A percentile compares a stretch with the other conserved stretches of the same genome.
Conservation (phyloP, 1,139 yeast species). For the Pichia kudriavzevii region DNA sequence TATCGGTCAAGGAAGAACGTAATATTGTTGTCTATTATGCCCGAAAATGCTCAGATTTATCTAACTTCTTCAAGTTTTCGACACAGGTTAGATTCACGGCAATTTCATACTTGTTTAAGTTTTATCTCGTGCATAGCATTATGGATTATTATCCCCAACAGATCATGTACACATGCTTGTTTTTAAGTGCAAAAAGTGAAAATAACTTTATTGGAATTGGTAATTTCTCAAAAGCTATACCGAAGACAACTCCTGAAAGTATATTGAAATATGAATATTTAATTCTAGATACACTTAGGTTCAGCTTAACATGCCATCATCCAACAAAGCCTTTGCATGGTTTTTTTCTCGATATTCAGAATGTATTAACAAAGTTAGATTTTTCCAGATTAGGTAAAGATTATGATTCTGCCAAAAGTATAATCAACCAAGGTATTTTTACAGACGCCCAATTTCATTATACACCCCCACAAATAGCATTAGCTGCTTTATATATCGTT, state of each 20-base stretch:
- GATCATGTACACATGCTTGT: slow-evolving; percentile 75
- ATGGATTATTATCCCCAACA: slow-evolving; percentile 85
- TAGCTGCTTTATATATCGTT: slow-evolving; percentile 68
- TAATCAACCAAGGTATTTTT: slow-evolving; percentile 57
- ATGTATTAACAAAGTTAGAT: slow-evolving; percentile 36
- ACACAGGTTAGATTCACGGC: slow-evolving; percentile 73
- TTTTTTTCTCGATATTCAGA: slow-evolving; percentile 81
- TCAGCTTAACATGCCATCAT: slow-evolving; percentile 80
- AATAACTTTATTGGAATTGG: slow-evolving; percentile 82
- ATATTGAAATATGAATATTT: slow-evolving; percentile 73
- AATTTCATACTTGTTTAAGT: slow-evolving; percentile 70
- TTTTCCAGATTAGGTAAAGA: slow-evolving; percentile 41
- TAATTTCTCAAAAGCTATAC: slow-evolving; percentile 65
- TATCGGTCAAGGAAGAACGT: slow-evolving; percentile 53
- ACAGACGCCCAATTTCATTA: slow-evolving; percentile 71
- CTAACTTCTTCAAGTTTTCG: slow-evolving; percentile 50
- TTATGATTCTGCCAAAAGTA: slow-evolving; percentile 60
- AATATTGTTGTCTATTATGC: slow-evolving; percentile 63
- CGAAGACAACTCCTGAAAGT: slow-evolving; percentile 57
- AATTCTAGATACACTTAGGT: slow-evolving; percentile 64
- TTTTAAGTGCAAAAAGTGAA: slow-evolving; percentile 88
- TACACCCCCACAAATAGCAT: slow-evolving; percentile 93
- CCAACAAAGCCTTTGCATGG: slow-evolving; percentile 87
- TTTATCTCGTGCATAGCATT: slow-evolving; percentile 70
- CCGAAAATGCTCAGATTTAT: slow-evolving; percentile 57